Base-by-base conservation (phyloP, 2,329 filamentous ascomycete genomes). In the Pestalotiopsis sp. region DNA sequence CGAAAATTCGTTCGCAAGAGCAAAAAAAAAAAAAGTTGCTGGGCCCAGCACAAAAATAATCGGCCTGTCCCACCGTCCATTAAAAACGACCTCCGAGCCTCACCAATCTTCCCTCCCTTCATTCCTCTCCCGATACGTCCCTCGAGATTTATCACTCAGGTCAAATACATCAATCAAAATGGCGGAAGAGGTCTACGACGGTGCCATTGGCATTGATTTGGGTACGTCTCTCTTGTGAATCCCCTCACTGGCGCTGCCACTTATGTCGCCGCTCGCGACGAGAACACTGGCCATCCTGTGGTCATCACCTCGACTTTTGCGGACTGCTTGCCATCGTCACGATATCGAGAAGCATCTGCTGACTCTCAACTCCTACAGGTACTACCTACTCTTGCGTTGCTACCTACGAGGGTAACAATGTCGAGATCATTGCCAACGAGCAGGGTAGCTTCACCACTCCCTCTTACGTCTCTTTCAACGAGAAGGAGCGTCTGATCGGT, bases 401-500 rank as follows among this genome's bases (percentile, higher is more conserved):
- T 86, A 97, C 93, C 86, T 99, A 98, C 87, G 96, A 98, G 87
- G 96, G 96, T 84, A 95, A 90, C 89, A 98, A 97, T 91, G 95
- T 98, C 84, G 96, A 99, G 86, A 99, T 99, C 90, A 98, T 98
- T 84, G 95, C 95, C 92, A 98, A 98, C 87, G 95, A 98, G 90
- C 95, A 98, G 91, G 95, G 95, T 90, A 95, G 91, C 87, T 97
- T 97, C 87, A 98, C 96, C 81, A 98, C 96, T 73, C 96, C 96
- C 76, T 98, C 96, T 69, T 99, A 98, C 89, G 96, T 99, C 82
- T 97, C 94, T 78, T 99, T 99, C 91, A 98, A 94, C 82, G 92
- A 95, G 80, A 94, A 97, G 88, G 96, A 99, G 90, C 95, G 96
- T 85, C 88, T 99, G 86, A 98, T 98, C 81, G 96, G 96, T 88